Evolutionary conservation across 495 filamentous ascomycete genomes (phyloP).

Genomic region (Usnea hakonensis): DNA sequence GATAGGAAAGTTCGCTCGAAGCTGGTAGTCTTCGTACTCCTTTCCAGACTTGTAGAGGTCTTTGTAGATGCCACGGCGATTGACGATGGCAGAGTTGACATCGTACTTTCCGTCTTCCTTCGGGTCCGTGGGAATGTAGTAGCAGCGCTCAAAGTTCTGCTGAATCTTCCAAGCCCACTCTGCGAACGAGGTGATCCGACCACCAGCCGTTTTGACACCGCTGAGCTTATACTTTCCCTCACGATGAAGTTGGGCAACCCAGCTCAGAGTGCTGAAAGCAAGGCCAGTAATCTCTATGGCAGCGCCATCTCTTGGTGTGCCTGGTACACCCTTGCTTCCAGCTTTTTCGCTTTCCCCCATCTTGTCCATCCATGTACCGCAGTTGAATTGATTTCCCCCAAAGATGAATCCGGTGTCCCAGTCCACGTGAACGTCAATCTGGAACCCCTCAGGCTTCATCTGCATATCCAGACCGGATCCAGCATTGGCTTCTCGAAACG

Average conservation of each 20-base stretch:
- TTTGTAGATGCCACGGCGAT: conserved; percentile 94
- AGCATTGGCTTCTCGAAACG: conserved; percentile 91
- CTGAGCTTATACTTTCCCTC: conserved; percentile 60
- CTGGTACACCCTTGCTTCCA: conserved; percentile 87
- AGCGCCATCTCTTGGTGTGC: conserved; percentile 90
- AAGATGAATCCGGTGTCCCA: conserved; percentile 91
- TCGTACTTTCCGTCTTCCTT: conserved; percentile 68
- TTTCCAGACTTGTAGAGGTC: conserved; percentile 88
- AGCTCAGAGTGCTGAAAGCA: conserved; percentile 77
- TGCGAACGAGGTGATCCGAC: conserved; percentile 57
- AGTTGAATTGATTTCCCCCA: conserved; percentile 89
- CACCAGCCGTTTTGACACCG: conserved; percentile 54
- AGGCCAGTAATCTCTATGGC: conserved; percentile 92
- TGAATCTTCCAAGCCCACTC: conserved; percentile 81
- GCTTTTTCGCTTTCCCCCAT: conserved; percentile 97
- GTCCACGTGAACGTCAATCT: conserved; percentile 82
- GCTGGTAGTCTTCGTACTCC: conserved; percentile 95
- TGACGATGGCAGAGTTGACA: conserved; percentile 68
- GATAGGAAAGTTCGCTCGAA: conserved; percentile 89
- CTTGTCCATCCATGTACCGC: conserved; percentile 99
- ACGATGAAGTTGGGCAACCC: conserved; percentile 61
- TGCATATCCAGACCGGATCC: conserved; percentile 80
- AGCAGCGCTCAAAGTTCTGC: conserved; percentile 80
- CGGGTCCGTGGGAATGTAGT: conserved; percentile 65
- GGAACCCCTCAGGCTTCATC: conserved; percentile 88